These are phyloP conservation scores for Coemansia asiatica DNA, from an alignment of 192 early-diverging fungal species.

Conservation along the genomic window DNA sequence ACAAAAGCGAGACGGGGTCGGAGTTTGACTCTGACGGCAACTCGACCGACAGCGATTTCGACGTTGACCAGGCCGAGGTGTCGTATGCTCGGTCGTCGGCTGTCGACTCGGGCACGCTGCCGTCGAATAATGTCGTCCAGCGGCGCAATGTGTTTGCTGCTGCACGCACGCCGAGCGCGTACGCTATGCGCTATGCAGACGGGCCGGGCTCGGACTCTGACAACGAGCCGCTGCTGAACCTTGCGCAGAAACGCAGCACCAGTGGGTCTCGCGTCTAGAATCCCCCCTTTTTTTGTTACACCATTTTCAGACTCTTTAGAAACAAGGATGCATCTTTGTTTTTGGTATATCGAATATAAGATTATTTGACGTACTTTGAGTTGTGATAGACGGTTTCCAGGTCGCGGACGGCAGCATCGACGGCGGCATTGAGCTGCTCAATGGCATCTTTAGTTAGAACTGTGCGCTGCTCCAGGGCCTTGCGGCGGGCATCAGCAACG, in stretches of 20 bases:
- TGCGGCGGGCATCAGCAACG: constrained; percentile 41
- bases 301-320: too few relatives aligned
- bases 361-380: constrained; percentile 36
- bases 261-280: too few relatives aligned
- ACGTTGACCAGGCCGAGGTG: constrained; percentile 17
- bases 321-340: too few relatives aligned
- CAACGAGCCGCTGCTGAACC: constrained; percentile 39
- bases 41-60: constrained; percentile 49
- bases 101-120: background rate
- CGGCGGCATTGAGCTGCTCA: constrained; percentile 36
- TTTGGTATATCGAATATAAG: too few relatives aligned
- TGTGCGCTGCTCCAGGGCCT: constrained; percentile 25
- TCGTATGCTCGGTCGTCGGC: constrained; percentile 15
- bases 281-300: background rate
- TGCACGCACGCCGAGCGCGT: constrained; percentile 13
- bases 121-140: constrained; percentile 15
- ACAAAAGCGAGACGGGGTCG: constrained; percentile 44
- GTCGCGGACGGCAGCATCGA: constrained; percentile 45
- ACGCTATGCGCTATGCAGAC: constrained; percentile 10
- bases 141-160: constrained; percentile 43
- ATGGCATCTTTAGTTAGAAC: constrained; percentile 20
- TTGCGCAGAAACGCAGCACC: constrained; percentile 3
- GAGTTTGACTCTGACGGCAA: constrained; percentile 41
- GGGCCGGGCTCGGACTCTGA: constrained; percentile 29
- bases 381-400: constrained; percentile 51